Evolutionary conservation across 1,284 basidiomycete species (phyloP), one percentile per base, ranked within the genome.

Genomic region (Nidula niveotomentosa): DNA sequence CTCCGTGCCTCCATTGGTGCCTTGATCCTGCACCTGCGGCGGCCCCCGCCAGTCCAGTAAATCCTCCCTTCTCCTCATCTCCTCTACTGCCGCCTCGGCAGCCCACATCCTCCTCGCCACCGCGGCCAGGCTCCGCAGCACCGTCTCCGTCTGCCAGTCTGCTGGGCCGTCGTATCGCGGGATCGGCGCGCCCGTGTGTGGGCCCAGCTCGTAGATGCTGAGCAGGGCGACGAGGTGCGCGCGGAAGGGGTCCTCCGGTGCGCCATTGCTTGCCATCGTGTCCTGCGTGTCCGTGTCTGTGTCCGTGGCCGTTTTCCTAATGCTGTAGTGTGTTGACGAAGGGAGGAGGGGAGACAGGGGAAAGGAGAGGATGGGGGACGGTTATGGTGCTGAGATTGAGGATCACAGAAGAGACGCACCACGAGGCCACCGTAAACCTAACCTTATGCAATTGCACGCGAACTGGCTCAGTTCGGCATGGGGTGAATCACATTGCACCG

Each of bases 121-220:
- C 12, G 73, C 75, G 34, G 73, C 70, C 56, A 90, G 72, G 34
- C 81, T 81, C 53, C 80, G 78, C 36, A 85, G 68, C 61, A 90
- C 85, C 59, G 75, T 72, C 47, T 87, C 82, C 8, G 82, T 87
- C 65, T 85, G 81, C 84, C 82, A 86, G 69, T 85, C 81, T 49
- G 74, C 60, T 1, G 83, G 83, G 2, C 86, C 86, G 68, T 84
- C 77, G 3, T 17, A 90, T 55, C 76, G 76, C 48, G 85, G 86
- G 57, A 80, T 69, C 41, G 86, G 83, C 6, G 78, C 74, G 8
- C 61, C 60, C 10, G 78, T 67, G 60, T 69, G 69, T 33, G 77
- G 77, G 44, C 74, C 76, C 39, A 78, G 71, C 55, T 84, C 79
- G 59, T 84, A 84, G 8, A 80, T 66, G 12, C 80, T 80, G 18